phyloP scores from a whole-genome alignment of 2,329 filamentous ascomycete species.

The Lecanicillium sp. region DNA sequence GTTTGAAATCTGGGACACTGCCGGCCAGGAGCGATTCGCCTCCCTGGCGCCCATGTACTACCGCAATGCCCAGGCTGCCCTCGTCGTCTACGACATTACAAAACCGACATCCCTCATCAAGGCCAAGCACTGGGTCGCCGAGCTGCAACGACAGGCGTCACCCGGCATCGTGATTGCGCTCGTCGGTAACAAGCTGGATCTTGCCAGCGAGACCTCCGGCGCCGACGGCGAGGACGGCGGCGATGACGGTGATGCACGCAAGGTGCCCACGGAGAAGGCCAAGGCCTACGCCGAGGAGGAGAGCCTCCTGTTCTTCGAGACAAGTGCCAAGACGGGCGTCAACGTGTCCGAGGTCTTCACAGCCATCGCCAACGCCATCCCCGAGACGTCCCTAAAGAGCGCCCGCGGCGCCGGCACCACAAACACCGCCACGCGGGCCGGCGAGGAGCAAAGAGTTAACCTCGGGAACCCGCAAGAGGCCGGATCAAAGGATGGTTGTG shows the following conservation, averaged over 20 bases:
- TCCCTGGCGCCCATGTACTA: slow-evolving; percentile 99
- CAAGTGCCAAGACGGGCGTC: slow-evolving; percentile 89
- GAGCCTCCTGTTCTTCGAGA: slow-evolving; percentile 92
- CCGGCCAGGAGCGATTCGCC: slow-evolving; percentile 94
- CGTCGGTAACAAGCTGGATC: slow-evolving; percentile 93
- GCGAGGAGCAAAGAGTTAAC: slow-evolving; percentile 74
- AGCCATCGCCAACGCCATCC: slow-evolving; percentile 95
- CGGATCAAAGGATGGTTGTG: slow-evolving; percentile 84
- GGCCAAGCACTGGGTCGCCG: slow-evolving; percentile 97
- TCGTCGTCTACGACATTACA: slow-evolving; percentile 97
- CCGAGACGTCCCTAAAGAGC: slow-evolving; percentile 92
- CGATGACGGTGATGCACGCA: slow-evolving; percentile 69
- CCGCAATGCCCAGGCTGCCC: slow-evolving; percentile 93
- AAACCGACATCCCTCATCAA: slow-evolving; percentile 94
- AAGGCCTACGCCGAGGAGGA: slow-evolving; percentile 94
- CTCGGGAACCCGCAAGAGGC: slow-evolving; percentile 66
- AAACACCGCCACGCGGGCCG: slow-evolving; percentile 49
- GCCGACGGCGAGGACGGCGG: slow-evolving; percentile 51
- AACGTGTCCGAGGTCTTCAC: slow-evolving; percentile 97
- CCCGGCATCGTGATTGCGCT: slow-evolving; percentile 96
- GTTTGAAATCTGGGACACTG: slow-evolving; percentile 97
- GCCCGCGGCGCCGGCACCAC: slow-evolving; percentile 66
- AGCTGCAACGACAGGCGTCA: slow-evolving; percentile 91
- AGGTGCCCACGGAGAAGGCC: slow-evolving; percentile 85
- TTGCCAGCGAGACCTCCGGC: slow-evolving; percentile 57